Conservation (phyloP, 805 yeast species). For the Cyberlindnera misumaiensis region DNA sequence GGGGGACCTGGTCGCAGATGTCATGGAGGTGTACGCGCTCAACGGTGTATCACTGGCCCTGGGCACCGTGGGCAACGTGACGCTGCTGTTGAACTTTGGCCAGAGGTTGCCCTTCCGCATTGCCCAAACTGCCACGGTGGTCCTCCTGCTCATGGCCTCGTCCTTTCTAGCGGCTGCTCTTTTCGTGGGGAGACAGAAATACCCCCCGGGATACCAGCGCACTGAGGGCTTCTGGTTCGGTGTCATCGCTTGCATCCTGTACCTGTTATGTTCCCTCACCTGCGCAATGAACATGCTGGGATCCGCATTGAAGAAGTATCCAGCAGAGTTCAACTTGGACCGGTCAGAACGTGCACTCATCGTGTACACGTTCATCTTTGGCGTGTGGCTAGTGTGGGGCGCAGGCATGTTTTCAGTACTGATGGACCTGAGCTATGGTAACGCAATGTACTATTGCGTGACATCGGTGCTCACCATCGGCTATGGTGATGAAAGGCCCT, state of each 20-base stretch:
- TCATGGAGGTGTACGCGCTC: constrained; percentile 40
- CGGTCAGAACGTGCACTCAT: constrained; percentile 66
- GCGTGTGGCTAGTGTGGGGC: constrained; percentile 70
- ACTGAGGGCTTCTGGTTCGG: constrained; percentile 81
- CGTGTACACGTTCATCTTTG: constrained; percentile 57
- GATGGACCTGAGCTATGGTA: constrained; percentile 45
- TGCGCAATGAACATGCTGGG: constrained; percentile 59
- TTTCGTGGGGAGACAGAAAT: constrained; percentile 28
- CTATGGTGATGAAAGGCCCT: constrained; percentile 65
- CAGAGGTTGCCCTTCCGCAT: constrained; percentile 48
- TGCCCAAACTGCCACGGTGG: constrained; percentile 56
- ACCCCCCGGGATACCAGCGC: constrained; percentile 23
- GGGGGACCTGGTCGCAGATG: constrained; percentile 28
- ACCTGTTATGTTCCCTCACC: constrained; percentile 48
- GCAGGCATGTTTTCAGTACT: constrained; percentile 48
- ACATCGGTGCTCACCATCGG: constrained; percentile 79
- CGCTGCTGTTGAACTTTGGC: constrained; percentile 66
- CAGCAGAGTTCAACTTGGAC: constrained; percentile 62
- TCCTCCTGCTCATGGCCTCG: constrained; percentile 59
- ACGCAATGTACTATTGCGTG: constrained; percentile 65
- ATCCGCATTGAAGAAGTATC: constrained; percentile 49
- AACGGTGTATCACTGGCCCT: constrained; percentile 58
- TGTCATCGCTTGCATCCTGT: constrained; percentile 53
- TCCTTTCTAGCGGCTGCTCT: constrained; percentile 38
- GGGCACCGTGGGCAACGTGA: constrained; percentile 62